phyloP scores from a whole-genome alignment of 73 alveolate species.

The Uronychia binucleata region DNA sequence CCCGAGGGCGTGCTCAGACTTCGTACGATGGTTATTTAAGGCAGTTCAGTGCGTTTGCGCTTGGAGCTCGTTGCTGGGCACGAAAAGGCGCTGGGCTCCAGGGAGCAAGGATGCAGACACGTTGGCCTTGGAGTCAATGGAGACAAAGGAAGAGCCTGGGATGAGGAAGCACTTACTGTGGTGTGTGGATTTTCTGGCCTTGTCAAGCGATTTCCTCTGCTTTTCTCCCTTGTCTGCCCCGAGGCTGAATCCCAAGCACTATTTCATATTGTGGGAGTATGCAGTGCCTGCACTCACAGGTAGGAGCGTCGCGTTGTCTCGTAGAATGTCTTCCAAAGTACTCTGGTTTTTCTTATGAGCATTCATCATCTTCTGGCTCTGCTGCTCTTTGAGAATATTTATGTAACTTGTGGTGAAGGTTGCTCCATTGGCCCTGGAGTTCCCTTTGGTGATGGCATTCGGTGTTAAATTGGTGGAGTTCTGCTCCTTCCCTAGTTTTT shows the following conservation, averaged over 20 bases:
- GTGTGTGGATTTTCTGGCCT: background rate
- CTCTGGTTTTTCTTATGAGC: background rate
- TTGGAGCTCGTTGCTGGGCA: background rate
- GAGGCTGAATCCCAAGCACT: background rate
- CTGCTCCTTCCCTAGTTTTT: background rate
- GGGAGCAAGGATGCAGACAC: background rate
- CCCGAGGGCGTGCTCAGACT: background rate
- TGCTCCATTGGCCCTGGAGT: background rate
- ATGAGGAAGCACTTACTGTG: no score
- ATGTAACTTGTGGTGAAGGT: background rate
- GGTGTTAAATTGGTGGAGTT: background rate
- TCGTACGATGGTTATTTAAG: background rate
- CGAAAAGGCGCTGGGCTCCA: background rate
- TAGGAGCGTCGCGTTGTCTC: background rate
- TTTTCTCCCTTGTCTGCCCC: background rate
- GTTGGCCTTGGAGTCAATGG: background rate
- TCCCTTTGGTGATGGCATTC: background rate
- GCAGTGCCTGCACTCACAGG: background rate
- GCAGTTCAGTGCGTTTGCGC: background rate
- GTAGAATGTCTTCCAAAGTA: background rate
- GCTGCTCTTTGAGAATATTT: background rate
- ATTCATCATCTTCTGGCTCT: background rate
- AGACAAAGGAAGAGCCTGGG: background rate
- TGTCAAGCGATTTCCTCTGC: background rate
- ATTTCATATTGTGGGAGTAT: background rate